These are phyloP conservation scores for Acidiella bohemica DNA, from an alignment of 495 filamentous ascomycete species.

Conservation along the genomic window DNA sequence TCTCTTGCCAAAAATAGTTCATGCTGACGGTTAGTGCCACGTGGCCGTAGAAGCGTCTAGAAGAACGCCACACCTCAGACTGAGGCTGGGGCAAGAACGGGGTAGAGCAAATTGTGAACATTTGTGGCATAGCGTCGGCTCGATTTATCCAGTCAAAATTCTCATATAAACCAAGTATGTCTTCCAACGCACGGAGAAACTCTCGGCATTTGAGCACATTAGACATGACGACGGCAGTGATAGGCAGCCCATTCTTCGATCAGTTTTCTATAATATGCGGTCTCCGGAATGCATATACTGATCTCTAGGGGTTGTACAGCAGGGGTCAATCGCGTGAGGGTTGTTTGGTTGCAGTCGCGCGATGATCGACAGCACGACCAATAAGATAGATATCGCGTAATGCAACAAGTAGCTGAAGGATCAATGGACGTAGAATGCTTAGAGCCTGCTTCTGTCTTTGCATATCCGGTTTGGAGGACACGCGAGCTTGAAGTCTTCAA, in stretches of 20 bases:
- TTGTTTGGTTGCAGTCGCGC: background rate
- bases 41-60: background rate
- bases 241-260: background rate
- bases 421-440: background rate
- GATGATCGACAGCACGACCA: constrained; percentile 2
- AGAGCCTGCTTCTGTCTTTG: background rate
- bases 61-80: background rate
- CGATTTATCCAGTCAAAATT: background rate
- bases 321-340: background rate
- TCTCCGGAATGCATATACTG: background rate
- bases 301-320: background rate
- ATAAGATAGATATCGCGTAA: background rate
- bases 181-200: background rate
- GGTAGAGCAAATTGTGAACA: background rate
- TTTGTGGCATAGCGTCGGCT: background rate
- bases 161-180: background rate
- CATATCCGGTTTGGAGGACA: background rate
- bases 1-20: background rate
- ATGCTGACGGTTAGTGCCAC: background rate
- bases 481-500: background rate
- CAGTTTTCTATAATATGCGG: background rate
- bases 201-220: background rate
- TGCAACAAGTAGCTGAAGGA: background rate
- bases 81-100: background rate
- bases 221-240: background rate